Base-by-base conservation (phyloP, 148 eudicot genomes). In the Amaranthus hypochondriacus region DNA sequence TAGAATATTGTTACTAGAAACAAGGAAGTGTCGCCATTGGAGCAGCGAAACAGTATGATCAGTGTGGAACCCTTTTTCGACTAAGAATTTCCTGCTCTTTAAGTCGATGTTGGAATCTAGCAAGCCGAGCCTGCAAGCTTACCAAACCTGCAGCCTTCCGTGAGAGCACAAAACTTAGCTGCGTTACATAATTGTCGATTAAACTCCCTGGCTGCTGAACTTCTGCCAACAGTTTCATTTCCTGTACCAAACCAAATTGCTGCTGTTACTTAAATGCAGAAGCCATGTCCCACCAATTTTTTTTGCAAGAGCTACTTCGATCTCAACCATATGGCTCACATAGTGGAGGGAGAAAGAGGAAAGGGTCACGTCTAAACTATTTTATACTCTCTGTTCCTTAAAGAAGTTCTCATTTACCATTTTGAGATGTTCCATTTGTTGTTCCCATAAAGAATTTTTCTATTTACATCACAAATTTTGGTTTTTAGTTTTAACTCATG, bases 221-320 rank as follows among this genome's bases (percentile, higher is more conserved):
- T 89, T 96, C 99, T 4, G 99, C 96, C 91, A 96, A 76, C 73
- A 96, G 78, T 71, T 96, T 96, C 99, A 96, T 96, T 86, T 96
- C 99, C 99, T 96, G 85, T 58, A 80, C 46, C 48, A 51, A 84
- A 83, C 56, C 46, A 68, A 5, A 9, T 51, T 9, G n/a, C 46
- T 67, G 56, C 53, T 50, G 39, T 28, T 28, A 28, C 39, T 28
- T 28, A 28, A 28, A 0, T 28, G 39, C 39, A 28, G 39, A 28
- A 28, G 39, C 39, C 39, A 28, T 28, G 39, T 28, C 39, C 39
- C 39, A 28, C 39, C 39, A 28, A 28, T 28, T 28, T 28, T 28
- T 28, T 28, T 28, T 28, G 39, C 39, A 28, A 28, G 39, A 28
- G 39, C 39, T 28, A 28, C 39, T 28, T 28, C 2, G 39, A 28